Base-by-base conservation (phyloP, 768 basidiomycete genomes). In the Suillus cothurnatus region DNA sequence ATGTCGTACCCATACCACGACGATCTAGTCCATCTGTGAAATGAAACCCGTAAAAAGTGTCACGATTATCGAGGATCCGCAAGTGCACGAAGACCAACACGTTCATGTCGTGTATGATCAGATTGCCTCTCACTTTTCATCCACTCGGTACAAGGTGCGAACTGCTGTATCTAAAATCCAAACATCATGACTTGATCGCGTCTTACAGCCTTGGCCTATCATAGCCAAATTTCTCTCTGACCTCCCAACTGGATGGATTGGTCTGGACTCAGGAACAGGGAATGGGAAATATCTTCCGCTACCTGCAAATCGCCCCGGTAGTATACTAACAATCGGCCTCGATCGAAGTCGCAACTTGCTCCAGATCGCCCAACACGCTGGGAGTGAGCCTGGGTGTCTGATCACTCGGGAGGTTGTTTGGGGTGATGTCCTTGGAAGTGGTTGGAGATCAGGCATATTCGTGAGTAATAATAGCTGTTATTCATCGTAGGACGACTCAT, bases 211-310 rank as follows among this genome's bases (percentile, higher is more conserved):
- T 66, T 97, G 94, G 95, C 95, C 96, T 6, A 85, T 97, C 66
- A 90, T 96, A 56, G 84, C 88, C 19, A 72, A 78, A 49, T 97
- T 97, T 75, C 81, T 97, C 31, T 81, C 85, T 8, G 85, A 83
- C 49, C 73, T 97, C 17, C 85, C 91, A 17, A 79, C 88, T 23
- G 91, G 94, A 31, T 93, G 88, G 81, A 80, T 97, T 41, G 97
- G 97, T 14, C 83, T 99, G 31, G 97, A 99, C 76, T 92, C 94
- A 31, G 97, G 97, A 6, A 94, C 94, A 31, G 97, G 97, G 1
- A 99, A 99, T 70, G 97, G 97, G 53, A 99, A 99, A 83, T 99
- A 99, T 78, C 85, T 99, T 2, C 89, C 92, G 3, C 77, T 93
- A 1, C 90, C 92, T 7, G 68, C 77, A 1, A 87, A 92, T 58